Percentiles rank a stretch among this genome's conserved stretches.
Evolutionary conservation across 2,329 filamentous ascomycete species (phyloP).

Genomic region (Talaromyces sp.): DNA sequence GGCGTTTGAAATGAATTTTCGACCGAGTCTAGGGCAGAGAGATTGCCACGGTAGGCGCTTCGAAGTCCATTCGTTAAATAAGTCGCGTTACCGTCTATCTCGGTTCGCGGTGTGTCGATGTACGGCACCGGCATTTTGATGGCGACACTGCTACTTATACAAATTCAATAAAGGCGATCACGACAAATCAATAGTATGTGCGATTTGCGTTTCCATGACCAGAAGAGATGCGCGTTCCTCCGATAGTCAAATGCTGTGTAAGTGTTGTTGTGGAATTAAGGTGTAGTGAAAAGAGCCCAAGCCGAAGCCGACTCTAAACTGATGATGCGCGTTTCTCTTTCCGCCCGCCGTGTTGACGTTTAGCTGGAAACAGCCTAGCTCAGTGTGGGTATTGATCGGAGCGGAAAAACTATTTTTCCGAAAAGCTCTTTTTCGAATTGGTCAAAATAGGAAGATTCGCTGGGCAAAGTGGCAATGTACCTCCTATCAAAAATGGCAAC

Average conservation of each 20-base stretch:
- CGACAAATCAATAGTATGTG: background rate
- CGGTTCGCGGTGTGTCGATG: constrained; percentile 80
- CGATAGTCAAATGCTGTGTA: background rate
- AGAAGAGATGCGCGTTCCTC: background rate
- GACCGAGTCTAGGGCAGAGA: constrained; percentile 68
- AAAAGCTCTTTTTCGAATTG: constrained; percentile 11
- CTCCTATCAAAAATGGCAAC: constrained; percentile 5
- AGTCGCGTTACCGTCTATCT: constrained; percentile 75
- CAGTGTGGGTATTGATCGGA: background rate
- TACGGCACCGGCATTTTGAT: constrained; percentile 62
- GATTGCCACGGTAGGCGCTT: constrained; percentile 39
- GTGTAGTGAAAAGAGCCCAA: constrained; percentile 6
- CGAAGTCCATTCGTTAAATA: constrained; percentile 68
- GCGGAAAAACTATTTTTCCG: constrained; percentile 7
- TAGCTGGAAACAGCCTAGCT: constrained; percentile 35
- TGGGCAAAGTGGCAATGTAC: constrained; percentile 1
- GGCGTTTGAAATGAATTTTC: constrained; percentile 84
- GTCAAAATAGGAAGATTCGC: background rate
- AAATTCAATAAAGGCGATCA: constrained; percentile 6
- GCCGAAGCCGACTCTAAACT: constrained; percentile 17
- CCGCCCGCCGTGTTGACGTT: constrained; percentile 38
- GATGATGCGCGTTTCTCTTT: constrained; percentile 19
- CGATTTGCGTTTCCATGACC: constrained; percentile 27
- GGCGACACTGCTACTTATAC: constrained; percentile 20
- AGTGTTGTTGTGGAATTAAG: background rate